Evolutionary conservation across 2,329 filamentous ascomycete genomes (phyloP).

Genomic region (Arthrobotrys megalospora): DNA sequence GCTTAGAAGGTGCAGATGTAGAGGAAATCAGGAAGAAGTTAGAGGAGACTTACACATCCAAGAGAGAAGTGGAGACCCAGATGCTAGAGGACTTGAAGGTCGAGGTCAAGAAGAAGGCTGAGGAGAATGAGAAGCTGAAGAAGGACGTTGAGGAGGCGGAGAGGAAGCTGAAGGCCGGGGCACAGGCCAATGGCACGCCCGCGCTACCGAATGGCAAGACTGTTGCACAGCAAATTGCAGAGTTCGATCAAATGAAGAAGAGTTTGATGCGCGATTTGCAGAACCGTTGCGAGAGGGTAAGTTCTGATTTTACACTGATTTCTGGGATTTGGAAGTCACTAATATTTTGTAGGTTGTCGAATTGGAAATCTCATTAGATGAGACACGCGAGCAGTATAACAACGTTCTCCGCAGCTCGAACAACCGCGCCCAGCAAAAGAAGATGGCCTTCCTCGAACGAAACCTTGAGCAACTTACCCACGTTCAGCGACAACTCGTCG

Average conservation of each 20-base stretch:
- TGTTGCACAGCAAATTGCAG: conserved; percentile 95
- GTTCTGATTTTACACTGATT: conserved; percentile 9
- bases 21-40: conserved; percentile 87
- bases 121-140: conserved; percentile 87
- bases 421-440: conserved; percentile 99
- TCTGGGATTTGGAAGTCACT: conserved; percentile 14
- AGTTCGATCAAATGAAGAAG: conserved; percentile 99
- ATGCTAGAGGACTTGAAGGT: conserved; percentile 82
- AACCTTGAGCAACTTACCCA: conserved; percentile 98
- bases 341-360: conserved; percentile 77
- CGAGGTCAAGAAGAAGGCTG: conserved; percentile 81
- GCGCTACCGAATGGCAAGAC: conserved; percentile 84
- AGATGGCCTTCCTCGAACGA: conserved; percentile 99
- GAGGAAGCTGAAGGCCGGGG: conserved; percentile 78
- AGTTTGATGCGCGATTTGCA: conserved; percentile 98
- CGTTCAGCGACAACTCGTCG: conserved; percentile 95
- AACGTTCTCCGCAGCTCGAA: conserved; percentile 96
- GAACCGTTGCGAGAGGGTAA: conserved; percentile 91
- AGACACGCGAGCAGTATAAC: conserved; percentile 99
- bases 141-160: conserved; percentile 85
- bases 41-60: conserved; percentile 81
- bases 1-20: conserved; percentile 82
- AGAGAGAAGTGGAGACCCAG: conserved; percentile 80
- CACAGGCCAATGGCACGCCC: conserved; percentile 73
- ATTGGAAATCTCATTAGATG: conserved; percentile 96